phyloP scores from a whole-genome alignment of 2,329 filamentous ascomycete species.

The Blastomyces percursus region DNA sequence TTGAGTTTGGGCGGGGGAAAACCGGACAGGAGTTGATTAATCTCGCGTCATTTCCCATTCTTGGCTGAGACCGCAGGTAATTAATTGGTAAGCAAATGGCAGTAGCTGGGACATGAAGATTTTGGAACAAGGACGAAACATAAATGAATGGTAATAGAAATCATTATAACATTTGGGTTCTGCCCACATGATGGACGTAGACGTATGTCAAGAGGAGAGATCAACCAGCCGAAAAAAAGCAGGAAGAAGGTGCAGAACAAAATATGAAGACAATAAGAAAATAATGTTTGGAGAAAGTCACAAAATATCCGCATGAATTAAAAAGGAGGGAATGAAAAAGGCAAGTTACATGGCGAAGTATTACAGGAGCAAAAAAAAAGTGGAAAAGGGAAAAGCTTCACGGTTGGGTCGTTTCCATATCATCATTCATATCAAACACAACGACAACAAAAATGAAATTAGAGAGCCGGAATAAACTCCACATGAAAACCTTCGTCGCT shows the following conservation, averaged over 20 bases:
- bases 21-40: too few species aligned
- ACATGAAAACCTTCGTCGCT: neutral
- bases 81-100: neutral
- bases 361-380: neutral
- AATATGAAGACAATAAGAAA: neutral
- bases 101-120: neutral
- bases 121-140: neutral
- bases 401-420: neutral
- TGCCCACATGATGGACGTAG: neutral
- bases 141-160: neutral
- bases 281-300: neutral
- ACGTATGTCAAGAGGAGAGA: neutral
- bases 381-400: neutral
- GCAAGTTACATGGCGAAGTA: neutral
- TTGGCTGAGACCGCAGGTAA: neutral
- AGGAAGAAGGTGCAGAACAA: neutral
- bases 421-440: conserved; percentile 4
- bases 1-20: too few species aligned
- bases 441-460: neutral
- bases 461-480: neutral
- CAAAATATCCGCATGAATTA: neutral
- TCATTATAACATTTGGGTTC: neutral
- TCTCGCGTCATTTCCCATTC: too few species aligned
- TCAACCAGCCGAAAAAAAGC: neutral
- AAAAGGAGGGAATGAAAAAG: neutral